These are phyloP conservation scores for Gastrolobium bilobum DNA, from an alignment of 306 rosid genomes.

Conservation along the genomic window DNA sequence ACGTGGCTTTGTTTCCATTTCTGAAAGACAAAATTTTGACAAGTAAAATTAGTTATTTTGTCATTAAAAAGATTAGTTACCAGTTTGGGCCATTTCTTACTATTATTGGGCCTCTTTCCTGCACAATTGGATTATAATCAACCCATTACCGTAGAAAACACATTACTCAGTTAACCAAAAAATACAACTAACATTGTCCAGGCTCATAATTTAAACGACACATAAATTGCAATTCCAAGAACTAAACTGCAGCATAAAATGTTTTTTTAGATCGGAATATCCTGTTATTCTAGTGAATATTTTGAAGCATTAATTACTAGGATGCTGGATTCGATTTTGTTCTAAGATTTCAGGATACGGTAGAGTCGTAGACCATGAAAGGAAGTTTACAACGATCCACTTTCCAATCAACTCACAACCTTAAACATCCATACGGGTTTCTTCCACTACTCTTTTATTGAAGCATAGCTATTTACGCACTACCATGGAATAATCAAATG, in stretches of 20 bases:
- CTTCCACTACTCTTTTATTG: not conserved
- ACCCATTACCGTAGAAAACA: too few species aligned
- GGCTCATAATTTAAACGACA: not conserved
- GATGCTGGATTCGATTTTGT: slow-evolving; percentile 7
- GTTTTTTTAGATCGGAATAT: not conserved
- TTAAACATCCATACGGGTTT: not conserved
- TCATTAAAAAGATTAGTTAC: too few species aligned
- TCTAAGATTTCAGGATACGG: not conserved
- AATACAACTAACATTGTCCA: not conserved
- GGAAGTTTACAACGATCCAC: too few species aligned
- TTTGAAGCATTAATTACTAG: not conserved
- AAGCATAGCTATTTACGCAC: slow-evolving; percentile 27
- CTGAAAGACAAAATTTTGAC: too few species aligned
- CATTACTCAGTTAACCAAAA: too few species aligned
- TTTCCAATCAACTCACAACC: too few species aligned
- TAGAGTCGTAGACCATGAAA: too few species aligned
- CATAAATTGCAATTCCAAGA: not conserved
- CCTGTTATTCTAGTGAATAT: not conserved
- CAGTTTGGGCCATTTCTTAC: too few species aligned
- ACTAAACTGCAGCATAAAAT: slow-evolving; percentile 22
- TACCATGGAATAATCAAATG: not conserved
- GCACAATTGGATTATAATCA: too few species aligned
- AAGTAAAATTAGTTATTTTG: too few species aligned
- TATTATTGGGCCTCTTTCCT: too few species aligned
- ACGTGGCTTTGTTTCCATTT: too few species aligned